Conservation (phyloP, 176 grass and related monocot genomes). For the Calamus simplicifolius region DNA sequence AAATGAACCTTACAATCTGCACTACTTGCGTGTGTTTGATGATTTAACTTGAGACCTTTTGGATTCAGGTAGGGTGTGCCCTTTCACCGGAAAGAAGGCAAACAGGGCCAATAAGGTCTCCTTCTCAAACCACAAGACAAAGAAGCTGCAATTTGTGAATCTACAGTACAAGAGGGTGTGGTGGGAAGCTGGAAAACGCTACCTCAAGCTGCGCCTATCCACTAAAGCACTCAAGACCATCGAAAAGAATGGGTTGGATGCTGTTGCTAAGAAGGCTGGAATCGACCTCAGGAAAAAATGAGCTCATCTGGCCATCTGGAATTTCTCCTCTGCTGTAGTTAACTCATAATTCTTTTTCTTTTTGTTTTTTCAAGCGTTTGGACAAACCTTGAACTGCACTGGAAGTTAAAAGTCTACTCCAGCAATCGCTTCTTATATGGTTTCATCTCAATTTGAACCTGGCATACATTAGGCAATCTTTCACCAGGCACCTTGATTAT, state of each 20-base stretch:
- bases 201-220: conserved; percentile 68
- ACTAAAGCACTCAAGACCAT: conserved; percentile 85
- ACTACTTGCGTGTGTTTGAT: no score
- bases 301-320: not conserved
- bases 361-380: no score
- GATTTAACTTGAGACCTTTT: no score
- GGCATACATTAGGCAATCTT: no score
- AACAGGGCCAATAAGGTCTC: conserved; percentile 80
- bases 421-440: no score
- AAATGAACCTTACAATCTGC: no score
- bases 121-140: conserved; percentile 84
- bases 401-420: no score
- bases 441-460: no score
- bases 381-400: no score
- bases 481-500: no score
- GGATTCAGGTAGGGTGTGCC: conserved; percentile 60
- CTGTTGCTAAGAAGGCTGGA: conserved; percentile 76
- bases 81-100: conserved; percentile 66
- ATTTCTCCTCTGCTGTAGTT: not conserved
- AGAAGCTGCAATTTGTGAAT: conserved; percentile 91
- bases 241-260: conserved; percentile 83
- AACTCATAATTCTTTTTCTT: no score
- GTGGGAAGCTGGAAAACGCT: conserved; percentile 84
- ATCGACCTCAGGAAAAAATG: conserved; percentile 72
- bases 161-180: conserved; percentile 90